Base-by-base conservation (phyloP, 257 asterid species). In the Mentha longifolia region DNA sequence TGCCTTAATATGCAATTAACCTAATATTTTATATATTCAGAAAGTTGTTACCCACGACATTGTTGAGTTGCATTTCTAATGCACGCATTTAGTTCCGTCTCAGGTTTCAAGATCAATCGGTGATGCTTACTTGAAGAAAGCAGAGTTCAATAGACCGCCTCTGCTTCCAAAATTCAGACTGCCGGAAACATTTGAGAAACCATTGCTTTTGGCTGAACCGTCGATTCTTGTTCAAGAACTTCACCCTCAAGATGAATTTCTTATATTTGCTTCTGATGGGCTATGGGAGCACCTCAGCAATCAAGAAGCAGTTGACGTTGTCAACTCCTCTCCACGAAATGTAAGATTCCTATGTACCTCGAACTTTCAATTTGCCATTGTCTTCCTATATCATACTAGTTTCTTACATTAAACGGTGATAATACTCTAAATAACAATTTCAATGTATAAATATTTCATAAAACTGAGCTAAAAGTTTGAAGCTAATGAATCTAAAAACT, bases 231-330 rank as follows among this genome's bases (percentile, higher is more conserved):
- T 85, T 30, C 88, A 79, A 49, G 77, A 84, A 64, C 83, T 85
- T 68, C 61, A 67, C 68, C 83, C 95, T 15, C 85, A 83, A 50
- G 96, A 87, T 70, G 85, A 74, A 37, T 89, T 89, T 78, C 85
- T 89, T 72, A 87, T 89, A 78, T 85, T 89, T 80, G 96, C 95
- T n/a, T 89, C 95, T 45, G 95, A 89, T 72, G 96, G 96, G 58
- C 79, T 89, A 49, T 89, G 96, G 96, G 95, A 89, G 77, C 92
- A 89, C 84, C 89, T 89, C 56, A 87, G 80, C 83, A 89, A 89
- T 69, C 85, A 89, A 80, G 88, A 87, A 79, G 96, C 92, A 16
- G 95, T 89, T 17, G 80, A 85, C 79, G 39, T 87, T 22, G 96
- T 89, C 75, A 78, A 79, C 76, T 63, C 70, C 63, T 82, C 80